Base-by-base conservation (phyloP, 2,329 filamentous ascomycete genomes). In the Dryadomyces quercus-mongolicae region DNA sequence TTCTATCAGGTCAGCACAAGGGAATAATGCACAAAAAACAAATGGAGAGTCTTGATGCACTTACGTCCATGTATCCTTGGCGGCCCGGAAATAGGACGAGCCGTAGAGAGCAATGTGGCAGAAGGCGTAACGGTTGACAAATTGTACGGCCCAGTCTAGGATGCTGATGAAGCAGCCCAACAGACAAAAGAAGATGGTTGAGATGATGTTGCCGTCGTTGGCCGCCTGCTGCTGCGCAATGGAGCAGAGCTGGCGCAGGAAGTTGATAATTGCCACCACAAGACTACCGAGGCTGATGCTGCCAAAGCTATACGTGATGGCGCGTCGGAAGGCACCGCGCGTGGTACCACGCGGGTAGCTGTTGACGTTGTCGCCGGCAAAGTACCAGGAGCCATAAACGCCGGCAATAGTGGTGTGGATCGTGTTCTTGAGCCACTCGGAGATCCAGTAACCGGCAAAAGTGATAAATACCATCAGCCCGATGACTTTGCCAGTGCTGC, bases 361-460 rank as follows among this genome's bases (percentile, higher is more conserved):
- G 55, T 75, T 70, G 6, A 21, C 2, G 7, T 52, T 20, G 40
- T 34, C n/a, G 0, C 80, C 42, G 59, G 80, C 85, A 66, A 95
- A 96, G 71, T 95, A 97, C 92, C 92, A 97, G 0, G 86, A 85
- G 1, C 89, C 91, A 62, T 95, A 96, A 0, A 95, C 84, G 0
- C 92, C 91, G 0, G 89, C 86, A 56, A 95, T 86, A 22, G 83
- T 90, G 2, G 85, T 86, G 66, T 97, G 90, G 49, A 95, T 88
- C 0, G 88, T 90, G 69, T 95, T 95, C 73, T 96, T 96, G 62
- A 96, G 72, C 78, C 86, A 92, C 67, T 97, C 92, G 1, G 87
- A 85, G 59, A 95, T 84, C 92, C 92, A 97, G 71, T 94, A 96
- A 70, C 84, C 88, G 53, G 90, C 85, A 63, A 97, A 96, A 0